Evolutionary conservation across 495 filamentous ascomycete genomes (phyloP).

Genomic region (Hypoxylon lenormandii): DNA sequence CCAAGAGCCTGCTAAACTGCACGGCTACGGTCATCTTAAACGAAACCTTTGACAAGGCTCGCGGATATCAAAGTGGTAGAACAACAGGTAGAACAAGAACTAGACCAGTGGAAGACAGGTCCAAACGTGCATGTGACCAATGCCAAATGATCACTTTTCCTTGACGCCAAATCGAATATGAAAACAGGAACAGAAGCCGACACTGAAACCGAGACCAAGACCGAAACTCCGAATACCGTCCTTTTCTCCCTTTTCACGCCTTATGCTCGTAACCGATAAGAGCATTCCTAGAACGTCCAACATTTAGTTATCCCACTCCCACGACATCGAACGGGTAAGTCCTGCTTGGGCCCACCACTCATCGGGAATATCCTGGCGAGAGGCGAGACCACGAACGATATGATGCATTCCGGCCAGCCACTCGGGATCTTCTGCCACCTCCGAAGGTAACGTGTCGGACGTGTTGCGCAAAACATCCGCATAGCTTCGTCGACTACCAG

Average conservation of each 20-base stretch:
- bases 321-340: conserved; percentile 69
- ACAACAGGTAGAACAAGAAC: too few species aligned
- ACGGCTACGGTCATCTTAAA: too few species aligned
- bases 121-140: too few species aligned
- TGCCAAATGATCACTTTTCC: not conserved
- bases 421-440: conserved; percentile 49
- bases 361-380: conserved; percentile 77
- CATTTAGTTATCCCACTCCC: conserved; percentile 34
- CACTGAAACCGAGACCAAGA: too few species aligned
- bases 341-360: conserved; percentile 82
- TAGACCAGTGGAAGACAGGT: too few species aligned
- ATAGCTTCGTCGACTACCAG: conserved; percentile 46
- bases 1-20: too few species aligned
- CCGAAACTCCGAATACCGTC: not conserved
- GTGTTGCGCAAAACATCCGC: conserved; percentile 40
- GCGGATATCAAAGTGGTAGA: too few species aligned
- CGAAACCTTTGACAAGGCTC: too few species aligned
- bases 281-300: conserved; percentile 20
- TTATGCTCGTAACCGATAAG: not conserved
- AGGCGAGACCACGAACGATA: conserved; percentile 73
- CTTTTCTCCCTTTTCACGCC: not conserved
- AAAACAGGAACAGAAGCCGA: not conserved
- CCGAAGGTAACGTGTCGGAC: not conserved
- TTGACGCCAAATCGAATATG: not conserved
- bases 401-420: conserved; percentile 74